These are phyloP conservation scores for Starmera pachycereana DNA, from an alignment of 805 yeast species.

Conservation along the genomic window DNA sequence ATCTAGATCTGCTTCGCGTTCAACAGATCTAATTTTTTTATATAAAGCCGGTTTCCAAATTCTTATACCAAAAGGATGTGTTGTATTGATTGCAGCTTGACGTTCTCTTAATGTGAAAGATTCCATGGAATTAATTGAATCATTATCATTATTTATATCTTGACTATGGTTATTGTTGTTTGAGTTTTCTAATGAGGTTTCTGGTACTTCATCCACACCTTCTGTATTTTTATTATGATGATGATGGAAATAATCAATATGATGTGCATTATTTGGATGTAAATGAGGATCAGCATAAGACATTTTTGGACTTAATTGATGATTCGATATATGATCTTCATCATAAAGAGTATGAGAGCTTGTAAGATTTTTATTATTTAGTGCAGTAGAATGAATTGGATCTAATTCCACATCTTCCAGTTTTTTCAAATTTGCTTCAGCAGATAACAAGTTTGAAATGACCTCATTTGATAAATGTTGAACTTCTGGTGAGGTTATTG, in stretches of 20 bases:
- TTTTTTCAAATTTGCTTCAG: slow-evolving; percentile 14
- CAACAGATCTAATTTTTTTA: slow-evolving; percentile 87
- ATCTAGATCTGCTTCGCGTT: slow-evolving; percentile 84
- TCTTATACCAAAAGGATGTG: slow-evolving; percentile 97
- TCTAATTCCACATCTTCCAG: slow-evolving; percentile 18
- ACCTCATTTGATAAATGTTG: slow-evolving; percentile 11
- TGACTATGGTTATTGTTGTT: slow-evolving; percentile 10
- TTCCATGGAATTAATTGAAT: slow-evolving; percentile 44
- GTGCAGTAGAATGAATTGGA: not conserved
- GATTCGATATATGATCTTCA: not conserved
- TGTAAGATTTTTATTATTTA: not conserved
- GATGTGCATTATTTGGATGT: slow-evolving; percentile 10
- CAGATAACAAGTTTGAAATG: slow-evolving; percentile 12
- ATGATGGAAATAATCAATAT: not conserved
- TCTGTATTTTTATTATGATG: slow-evolving; percentile 1
- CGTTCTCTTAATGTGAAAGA: slow-evolving; percentile 84
- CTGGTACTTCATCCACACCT: not conserved
- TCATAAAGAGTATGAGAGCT: not conserved
- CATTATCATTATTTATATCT: slow-evolving; percentile 13
- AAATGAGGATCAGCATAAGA: slow-evolving; percentile 1
- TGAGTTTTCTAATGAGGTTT: slow-evolving; percentile 1
- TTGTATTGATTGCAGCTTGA: slow-evolving; percentile 91
- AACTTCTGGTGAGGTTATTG: not conserved
- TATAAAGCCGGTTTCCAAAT: slow-evolving; percentile 98
- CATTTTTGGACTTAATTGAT: slow-evolving; percentile 2